phyloP scores from a whole-genome alignment of 805 yeast species.

The Metahyphopichia silvanorum region DNA sequence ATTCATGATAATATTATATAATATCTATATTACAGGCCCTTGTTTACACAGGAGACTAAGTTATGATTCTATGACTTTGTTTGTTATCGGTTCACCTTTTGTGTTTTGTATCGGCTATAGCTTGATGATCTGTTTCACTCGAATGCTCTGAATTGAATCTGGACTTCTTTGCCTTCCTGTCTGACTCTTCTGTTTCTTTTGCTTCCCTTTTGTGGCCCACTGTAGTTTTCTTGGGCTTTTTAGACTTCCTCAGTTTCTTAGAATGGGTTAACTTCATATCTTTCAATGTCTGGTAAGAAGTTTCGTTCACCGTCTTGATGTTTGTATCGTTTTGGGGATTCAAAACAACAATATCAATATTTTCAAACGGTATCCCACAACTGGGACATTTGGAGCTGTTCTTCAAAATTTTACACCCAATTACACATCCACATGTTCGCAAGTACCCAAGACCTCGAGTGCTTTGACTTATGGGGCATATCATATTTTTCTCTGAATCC shows the following conservation, averaged over 20 bases:
- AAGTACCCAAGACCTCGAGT: slow-evolving; percentile 22
- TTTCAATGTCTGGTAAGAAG: slow-evolving; percentile 9
- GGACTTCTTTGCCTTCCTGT: background rate
- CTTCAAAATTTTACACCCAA: slow-evolving; percentile 20
- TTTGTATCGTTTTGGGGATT: slow-evolving; percentile 17
- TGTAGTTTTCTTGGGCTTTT: slow-evolving; percentile 2
- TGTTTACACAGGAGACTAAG: too few species aligned
- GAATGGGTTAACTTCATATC: slow-evolving; percentile 20
- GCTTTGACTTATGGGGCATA: slow-evolving; percentile 32
- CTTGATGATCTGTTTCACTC: too few species aligned
- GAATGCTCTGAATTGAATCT: background rate
- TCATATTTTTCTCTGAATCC: slow-evolving; percentile 11
- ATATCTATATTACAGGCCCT: too few species aligned
- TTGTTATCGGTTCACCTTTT: too few species aligned
- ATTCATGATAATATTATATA: too few species aligned
- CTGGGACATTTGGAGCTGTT: slow-evolving; percentile 28
- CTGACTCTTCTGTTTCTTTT: background rate
- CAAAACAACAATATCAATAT: slow-evolving; percentile 29
- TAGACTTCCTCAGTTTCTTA: slow-evolving; percentile 14
- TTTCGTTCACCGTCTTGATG: slow-evolving; percentile 8
- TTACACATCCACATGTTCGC: slow-evolving; percentile 39
- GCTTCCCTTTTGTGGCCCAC: too few species aligned
- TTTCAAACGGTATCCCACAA: slow-evolving; percentile 21
- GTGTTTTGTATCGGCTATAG: too few species aligned
- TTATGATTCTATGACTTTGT: too few species aligned